Conservation (phyloP, 805 yeast species). For the Suhomyces xylopsoci region DNA sequence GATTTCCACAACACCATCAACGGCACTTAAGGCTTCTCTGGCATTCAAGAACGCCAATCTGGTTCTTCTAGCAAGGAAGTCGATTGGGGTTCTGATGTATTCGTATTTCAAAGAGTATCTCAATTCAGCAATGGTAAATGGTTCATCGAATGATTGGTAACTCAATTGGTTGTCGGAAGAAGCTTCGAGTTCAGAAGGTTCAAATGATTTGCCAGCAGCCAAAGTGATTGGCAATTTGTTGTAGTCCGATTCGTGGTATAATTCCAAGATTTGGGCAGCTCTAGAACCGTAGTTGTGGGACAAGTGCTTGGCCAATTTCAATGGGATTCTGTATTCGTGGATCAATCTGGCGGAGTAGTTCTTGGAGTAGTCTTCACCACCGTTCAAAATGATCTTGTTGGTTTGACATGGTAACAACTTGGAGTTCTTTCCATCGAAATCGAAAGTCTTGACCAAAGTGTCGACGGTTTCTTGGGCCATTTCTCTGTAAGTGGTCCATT, state of each 20-base stretch:
- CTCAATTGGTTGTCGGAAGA: conserved; percentile 36
- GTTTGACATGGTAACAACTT: conserved; percentile 48
- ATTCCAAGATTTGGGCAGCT: conserved; percentile 67
- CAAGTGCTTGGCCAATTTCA: conserved; percentile 75
- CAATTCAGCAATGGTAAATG: conserved; percentile 89
- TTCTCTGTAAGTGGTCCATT: conserved; percentile 97
- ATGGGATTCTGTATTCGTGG: conserved; percentile 71
- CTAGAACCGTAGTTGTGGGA: conserved; percentile 87
- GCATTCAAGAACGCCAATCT: conserved; percentile 91
- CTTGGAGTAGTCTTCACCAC: conserved; percentile 77
- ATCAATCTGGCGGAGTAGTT: conserved; percentile 75
- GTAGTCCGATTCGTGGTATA: conserved; percentile 49
- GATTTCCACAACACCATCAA: conserved; percentile 80
- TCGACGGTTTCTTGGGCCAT: conserved; percentile 95
- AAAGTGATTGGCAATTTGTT: conserved; percentile 67
- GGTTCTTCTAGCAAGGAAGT: conserved; percentile 89
- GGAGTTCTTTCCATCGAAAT: conserved; percentile 31
- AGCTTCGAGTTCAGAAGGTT: conserved; percentile 25
- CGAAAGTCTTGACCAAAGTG: conserved; percentile 53
- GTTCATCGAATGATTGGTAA: conserved; percentile 61
- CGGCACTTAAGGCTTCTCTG: conserved; percentile 72
- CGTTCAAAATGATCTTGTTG: conserved; percentile 56
- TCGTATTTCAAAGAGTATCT: conserved; percentile 78
- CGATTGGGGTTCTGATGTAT: conserved; percentile 83
- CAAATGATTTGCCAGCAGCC: conserved; percentile 36